Base-by-base conservation (phyloP, 768 basidiomycete genomes). In the Clitopilus passeckerianus region DNA sequence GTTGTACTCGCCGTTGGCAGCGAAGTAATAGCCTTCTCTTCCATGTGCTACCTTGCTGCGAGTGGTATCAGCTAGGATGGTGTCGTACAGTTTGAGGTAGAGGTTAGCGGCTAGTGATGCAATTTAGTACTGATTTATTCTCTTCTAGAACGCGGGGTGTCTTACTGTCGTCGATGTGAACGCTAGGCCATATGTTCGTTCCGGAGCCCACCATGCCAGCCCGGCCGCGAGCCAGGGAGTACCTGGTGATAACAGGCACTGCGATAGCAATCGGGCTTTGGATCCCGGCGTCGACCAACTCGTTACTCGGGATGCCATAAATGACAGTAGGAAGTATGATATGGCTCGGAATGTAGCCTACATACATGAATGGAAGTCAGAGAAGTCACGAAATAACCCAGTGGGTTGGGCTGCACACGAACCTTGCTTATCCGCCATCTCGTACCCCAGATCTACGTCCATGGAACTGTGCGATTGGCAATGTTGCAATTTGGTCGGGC, bases 131-230 rank as follows among this genome's bases (percentile, higher is more conserved):
- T n/a, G n/a, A n/a, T n/a, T n/a, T n/a, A n/a, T n/a, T n/a, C n/a
- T n/a, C n/a, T n/a, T n/a, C n/a, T n/a, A n/a, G n/a, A n/a, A n/a
- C n/a, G n/a, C n/a, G n/a, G n/a, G n/a, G n/a, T n/a, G n/a, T n/a
- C 75, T 55, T 59, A 84, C 84, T 63, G 46, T 87, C 85, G 43
- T 82, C 70, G 41, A 85, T 75, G 61, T 83, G 66, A 5, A 86
- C 81, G 59, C 84, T 72, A 0, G 80, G 77, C 86, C 85, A 89
- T 6, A 83, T 50, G 56, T 87, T 85, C 64, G 75, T 71, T 0
- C 88, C 87, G 44, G 75, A 64, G 0, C 86, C 86, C 2, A 88
- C 72, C 64, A 84, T 71, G 12, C 84, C 85, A 0, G 75, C 85
- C 30, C 78, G 75, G 0, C 76, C 76, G 34, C 86, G 75, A 61